Percentiles rank a stretch among this genome's conserved stretches.
These are phyloP conservation scores for Coemansia sp. DNA, from an alignment of 192 early-diverging fungal species.

Conservation along the genomic window DNA sequence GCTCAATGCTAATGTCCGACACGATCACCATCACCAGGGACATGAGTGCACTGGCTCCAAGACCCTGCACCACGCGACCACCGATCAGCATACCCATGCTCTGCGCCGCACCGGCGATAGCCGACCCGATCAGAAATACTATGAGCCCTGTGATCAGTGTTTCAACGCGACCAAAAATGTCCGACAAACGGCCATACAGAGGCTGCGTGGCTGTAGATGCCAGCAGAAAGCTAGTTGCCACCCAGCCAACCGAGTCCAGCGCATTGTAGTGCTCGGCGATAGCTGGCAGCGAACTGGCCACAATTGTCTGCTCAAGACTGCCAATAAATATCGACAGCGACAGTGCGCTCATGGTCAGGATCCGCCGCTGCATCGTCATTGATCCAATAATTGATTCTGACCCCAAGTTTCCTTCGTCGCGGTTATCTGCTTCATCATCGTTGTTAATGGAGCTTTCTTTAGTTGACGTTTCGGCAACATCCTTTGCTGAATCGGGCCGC, in stretches of 20 bases:
- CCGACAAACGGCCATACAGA: constrained; percentile 73
- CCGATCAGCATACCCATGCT: constrained; percentile 64
- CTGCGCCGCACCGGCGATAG: constrained; percentile 56
- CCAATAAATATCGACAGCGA: constrained; percentile 60
- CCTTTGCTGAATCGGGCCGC: not conserved
- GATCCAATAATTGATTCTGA: constrained; percentile 13
- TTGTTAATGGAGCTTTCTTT: not conserved
- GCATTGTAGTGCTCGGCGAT: constrained; percentile 64
- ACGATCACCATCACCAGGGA: constrained; percentile 64
- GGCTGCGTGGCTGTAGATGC: constrained; percentile 75
- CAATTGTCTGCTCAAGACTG: constrained; percentile 66
- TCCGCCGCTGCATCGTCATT: constrained; percentile 19
- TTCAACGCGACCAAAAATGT: constrained; percentile 75
- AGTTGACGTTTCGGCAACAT: not conserved
- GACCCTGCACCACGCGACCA: constrained; percentile 62
- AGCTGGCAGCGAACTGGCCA: constrained; percentile 59
- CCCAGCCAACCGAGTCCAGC: constrained; percentile 67
- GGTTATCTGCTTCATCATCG: constrained; percentile 9
- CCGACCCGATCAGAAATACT: constrained; percentile 57
- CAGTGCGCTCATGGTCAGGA: constrained; percentile 36
- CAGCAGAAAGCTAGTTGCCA: constrained; percentile 67
- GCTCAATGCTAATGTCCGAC: constrained; percentile 63
- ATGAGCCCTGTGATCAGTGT: constrained; percentile 56
- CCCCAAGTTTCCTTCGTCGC: constrained; percentile 19
- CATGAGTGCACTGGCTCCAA: constrained; percentile 68